Conservation (phyloP, 345 rosid genomes). For the Lepidium africanum region DNA sequence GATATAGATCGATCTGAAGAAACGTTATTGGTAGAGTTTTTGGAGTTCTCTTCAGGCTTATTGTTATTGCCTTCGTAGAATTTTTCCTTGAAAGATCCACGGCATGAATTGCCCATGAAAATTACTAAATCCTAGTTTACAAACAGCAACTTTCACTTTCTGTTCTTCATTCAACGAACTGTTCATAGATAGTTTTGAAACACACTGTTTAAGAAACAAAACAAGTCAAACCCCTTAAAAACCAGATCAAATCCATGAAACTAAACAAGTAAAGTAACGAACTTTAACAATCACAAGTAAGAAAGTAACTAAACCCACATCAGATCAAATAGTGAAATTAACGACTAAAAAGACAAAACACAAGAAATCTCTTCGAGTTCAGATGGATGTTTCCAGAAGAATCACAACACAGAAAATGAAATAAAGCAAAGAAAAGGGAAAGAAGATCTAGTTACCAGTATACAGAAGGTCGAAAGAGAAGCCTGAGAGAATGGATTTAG, state of each 20-base stretch:
- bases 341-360: constrained; percentile 1
- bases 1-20: constrained; percentile 31
- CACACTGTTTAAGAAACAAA: not conserved
- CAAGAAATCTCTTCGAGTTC: not conserved
- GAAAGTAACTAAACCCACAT: not conserved
- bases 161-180: constrained; percentile 34
- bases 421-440: not conserved
- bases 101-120: constrained; percentile 99
- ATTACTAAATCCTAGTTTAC: constrained; percentile 5
- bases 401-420: not conserved
- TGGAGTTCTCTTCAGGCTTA: constrained; percentile 56
- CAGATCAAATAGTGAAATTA: constrained; percentile 8
- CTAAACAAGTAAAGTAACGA: not conserved
- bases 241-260: not conserved
- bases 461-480: not conserved
- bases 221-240: not conserved
- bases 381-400: not conserved
- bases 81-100: constrained; percentile 79
- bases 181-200: constrained; percentile 15
- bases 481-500: constrained; percentile 18
- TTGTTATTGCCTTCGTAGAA: constrained; percentile 45
- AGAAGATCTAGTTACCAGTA: constrained; percentile 19
- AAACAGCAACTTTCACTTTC: constrained; percentile 20
- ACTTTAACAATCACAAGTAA: constrained; percentile 12
- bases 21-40: constrained; percentile 16